These are phyloP conservation scores for Lanmaoa pseudosensibilis DNA, from an alignment of 768 basidiomycete genomes.

Conservation along the genomic window DNA sequence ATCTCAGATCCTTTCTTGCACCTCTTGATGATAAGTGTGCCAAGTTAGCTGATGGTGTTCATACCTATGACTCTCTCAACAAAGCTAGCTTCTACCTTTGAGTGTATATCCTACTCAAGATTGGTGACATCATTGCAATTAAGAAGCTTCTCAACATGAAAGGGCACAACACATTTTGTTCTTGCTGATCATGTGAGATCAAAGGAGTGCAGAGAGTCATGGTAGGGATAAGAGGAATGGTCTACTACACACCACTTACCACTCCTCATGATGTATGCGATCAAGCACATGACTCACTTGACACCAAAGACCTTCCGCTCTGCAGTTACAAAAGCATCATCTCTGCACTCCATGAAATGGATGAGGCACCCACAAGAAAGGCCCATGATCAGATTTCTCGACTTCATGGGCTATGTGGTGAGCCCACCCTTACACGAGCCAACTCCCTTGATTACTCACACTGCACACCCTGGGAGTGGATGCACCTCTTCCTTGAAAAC, in stretches of 20 bases:
- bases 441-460: neutral
- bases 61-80: too few relatives aligned
- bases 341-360: neutral
- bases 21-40: too few relatives aligned
- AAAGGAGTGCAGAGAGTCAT: too few relatives aligned
- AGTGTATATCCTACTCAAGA: too few relatives aligned
- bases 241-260: neutral
- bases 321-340: neutral
- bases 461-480: neutral
- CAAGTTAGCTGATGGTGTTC: too few relatives aligned
- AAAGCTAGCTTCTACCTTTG: too few relatives aligned
- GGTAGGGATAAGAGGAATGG: neutral
- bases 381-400: neutral
- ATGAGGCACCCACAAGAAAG: neutral
- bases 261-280: neutral
- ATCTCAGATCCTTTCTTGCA: too few relatives aligned
- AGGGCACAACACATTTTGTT: too few relatives aligned
- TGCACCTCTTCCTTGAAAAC: neutral
- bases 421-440: neutral
- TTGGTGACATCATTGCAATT: too few relatives aligned
- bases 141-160: too few relatives aligned
- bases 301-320: neutral
- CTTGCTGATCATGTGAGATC: too few relatives aligned
- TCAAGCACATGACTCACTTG: neutral
- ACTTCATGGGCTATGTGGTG: neutral